Conservation (phyloP, 1,139 yeast species). For the Candida mesenterica region DNA sequence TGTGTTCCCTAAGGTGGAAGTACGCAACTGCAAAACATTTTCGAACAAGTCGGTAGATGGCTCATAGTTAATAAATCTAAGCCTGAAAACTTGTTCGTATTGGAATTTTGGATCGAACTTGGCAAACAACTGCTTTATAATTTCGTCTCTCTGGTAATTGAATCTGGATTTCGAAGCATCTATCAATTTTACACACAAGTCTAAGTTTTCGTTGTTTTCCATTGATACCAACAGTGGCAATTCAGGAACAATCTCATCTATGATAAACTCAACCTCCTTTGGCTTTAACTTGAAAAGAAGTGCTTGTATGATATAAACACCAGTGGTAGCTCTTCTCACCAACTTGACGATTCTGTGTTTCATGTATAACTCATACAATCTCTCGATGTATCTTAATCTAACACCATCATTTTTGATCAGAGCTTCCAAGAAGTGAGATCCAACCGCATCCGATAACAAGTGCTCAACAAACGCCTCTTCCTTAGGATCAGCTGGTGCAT, state of each 20-base stretch:
- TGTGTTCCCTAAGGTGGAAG: slow-evolving; percentile 77
- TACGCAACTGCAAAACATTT: slow-evolving; percentile 59
- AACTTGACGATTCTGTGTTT: slow-evolving; percentile 67
- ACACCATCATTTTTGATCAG: slow-evolving; percentile 60
- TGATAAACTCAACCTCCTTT: slow-evolving; percentile 57
- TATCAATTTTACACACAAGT: slow-evolving; percentile 65
- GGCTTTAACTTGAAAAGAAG: slow-evolving; percentile 60
- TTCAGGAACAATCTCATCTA: slow-evolving; percentile 70
- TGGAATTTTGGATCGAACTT: slow-evolving; percentile 56
- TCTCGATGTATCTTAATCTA: slow-evolving; percentile 64
- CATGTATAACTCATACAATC: slow-evolving; percentile 72
- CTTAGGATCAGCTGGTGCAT: slow-evolving; percentile 52
- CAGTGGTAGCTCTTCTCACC: slow-evolving; percentile 77
- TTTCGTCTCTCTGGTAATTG: slow-evolving; percentile 63
- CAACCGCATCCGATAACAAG: slow-evolving; percentile 81
- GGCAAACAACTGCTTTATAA: slow-evolving; percentile 56
- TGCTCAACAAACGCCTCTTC: slow-evolving; percentile 86
- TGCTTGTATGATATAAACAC: slow-evolving; percentile 78
- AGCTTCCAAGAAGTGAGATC: slow-evolving; percentile 84
- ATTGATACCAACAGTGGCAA: slow-evolving; percentile 57
- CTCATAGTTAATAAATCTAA: slow-evolving; percentile 16
- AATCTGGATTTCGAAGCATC: slow-evolving; percentile 63
- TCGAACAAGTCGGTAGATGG: slow-evolving; percentile 56
- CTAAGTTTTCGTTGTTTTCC: slow-evolving; percentile 56
- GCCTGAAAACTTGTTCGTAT: slow-evolving; percentile 31